A percentile compares a stretch with the other conserved stretches of the same genome.
Conservation (phyloP, 2,329 filamentous ascomycete genomes). For the Rugonectria rugulosa region DNA sequence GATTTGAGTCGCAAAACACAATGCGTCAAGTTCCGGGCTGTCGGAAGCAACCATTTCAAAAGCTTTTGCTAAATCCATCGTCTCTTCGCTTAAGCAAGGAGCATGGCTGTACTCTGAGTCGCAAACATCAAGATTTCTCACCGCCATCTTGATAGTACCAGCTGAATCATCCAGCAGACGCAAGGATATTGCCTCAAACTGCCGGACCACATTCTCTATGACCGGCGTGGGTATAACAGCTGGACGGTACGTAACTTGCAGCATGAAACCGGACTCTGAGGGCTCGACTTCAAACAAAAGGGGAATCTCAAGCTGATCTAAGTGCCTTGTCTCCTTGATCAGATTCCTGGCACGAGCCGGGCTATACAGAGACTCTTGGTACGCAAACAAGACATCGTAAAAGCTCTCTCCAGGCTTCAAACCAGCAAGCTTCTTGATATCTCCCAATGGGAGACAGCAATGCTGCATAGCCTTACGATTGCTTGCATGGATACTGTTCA, state of each 20-base stretch:
- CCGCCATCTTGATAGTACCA: constrained; percentile 19
- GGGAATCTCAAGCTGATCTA: constrained; percentile 79
- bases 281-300: constrained; percentile 82
- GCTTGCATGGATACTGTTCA: constrained; percentile 68
- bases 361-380: constrained; percentile 74
- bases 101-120: constrained; percentile 59
- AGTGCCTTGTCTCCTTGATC: constrained; percentile 64
- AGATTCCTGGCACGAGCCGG: constrained; percentile 40
- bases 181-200: constrained; percentile 63
- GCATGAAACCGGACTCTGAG: constrained; percentile 46
- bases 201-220: constrained; percentile 62
- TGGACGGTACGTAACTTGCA: constrained; percentile 58
- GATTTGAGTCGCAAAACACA: constrained; percentile 65
- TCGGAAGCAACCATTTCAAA: constrained; percentile 61
- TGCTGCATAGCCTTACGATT: constrained; percentile 73
- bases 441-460: constrained; percentile 67
- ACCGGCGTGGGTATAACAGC: constrained; percentile 62
- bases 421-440: constrained; percentile 71
- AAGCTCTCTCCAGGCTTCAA: constrained; percentile 63
- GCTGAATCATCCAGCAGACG: constrained; percentile 40
- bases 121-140: constrained; percentile 37
- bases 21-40: constrained; percentile 63
- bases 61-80: constrained; percentile 55
- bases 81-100: constrained; percentile 43
- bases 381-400: constrained; percentile 83